A percentile compares a stretch with the other conserved stretches of the same genome.
Conservation (phyloP, 805 yeast species). For the Candida sithepensis region DNA sequence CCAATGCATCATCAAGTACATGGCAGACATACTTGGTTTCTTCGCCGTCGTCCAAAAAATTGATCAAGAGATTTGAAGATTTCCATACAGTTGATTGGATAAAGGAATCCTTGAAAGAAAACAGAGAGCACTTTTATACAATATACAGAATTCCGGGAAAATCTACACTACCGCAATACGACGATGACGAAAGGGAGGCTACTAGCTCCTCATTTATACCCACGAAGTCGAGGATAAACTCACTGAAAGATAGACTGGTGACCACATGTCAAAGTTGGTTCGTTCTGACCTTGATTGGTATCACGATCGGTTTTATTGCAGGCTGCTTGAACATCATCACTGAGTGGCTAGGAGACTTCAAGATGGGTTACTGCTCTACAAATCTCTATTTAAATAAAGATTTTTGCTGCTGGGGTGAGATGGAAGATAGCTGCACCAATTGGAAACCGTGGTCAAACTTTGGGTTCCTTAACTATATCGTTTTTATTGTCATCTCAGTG, state of each 20-base stretch:
- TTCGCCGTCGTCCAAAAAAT: slow-evolving; percentile 12
- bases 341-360: slow-evolving; percentile 77
- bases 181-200: slow-evolving; percentile 4
- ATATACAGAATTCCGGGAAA: slow-evolving; percentile 8
- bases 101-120: slow-evolving; percentile 53
- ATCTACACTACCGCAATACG: background rate
- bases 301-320: slow-evolving; percentile 77
- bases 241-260: slow-evolving; percentile 26
- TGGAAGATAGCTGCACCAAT: slow-evolving; percentile 45
- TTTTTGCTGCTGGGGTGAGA: slow-evolving; percentile 79
- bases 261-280: slow-evolving; percentile 60
- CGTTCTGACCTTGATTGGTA: slow-evolving; percentile 71
- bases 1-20: slow-evolving; percentile 7
- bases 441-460: slow-evolving; percentile 69
- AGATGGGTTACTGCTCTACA: slow-evolving; percentile 72
- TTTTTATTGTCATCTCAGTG: slow-evolving; percentile 58
- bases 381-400: slow-evolving; percentile 67
- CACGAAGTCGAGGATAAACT: slow-evolving; percentile 6
- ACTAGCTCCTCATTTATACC: slow-evolving; percentile 1
- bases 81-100: slow-evolving; percentile 72
- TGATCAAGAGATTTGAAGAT: slow-evolving; percentile 50
- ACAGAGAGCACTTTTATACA: slow-evolving; percentile 29
- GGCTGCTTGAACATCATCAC: slow-evolving; percentile 78
- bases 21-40: slow-evolving; percentile 23
- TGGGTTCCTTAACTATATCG: slow-evolving; percentile 40